Evolutionary conservation across 2,329 filamentous ascomycete species (phyloP), one percentile per base, ranked within the genome.

Genomic region (Sclerotinia glacialis): DNA sequence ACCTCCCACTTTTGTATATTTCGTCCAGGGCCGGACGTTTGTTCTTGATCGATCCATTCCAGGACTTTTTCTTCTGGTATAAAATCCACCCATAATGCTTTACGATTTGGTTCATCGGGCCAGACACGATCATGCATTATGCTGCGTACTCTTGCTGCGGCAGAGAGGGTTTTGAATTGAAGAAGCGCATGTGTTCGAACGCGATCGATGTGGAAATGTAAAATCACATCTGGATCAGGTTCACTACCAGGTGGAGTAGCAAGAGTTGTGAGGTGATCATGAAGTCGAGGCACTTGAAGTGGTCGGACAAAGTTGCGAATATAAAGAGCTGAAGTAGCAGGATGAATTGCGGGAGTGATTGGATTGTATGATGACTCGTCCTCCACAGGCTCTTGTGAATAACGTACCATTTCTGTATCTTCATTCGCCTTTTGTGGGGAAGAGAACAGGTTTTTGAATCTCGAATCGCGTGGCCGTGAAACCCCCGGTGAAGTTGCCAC

Each of bases 271-370:
- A 98, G 82, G 74, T 97, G 87, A 1, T 84, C 82, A 72, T 85
- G 86, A 1, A 98, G 84, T 23, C 82, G 81, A 34, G 82, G 80
- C 0, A 87, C 84, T 67, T 92, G 89, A 28, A 98, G 82, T 12
- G 95, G 93, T 56, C 94, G 89, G 86, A 96, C 93, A 65, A 98
- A 86, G 74, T 97, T 89, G 77, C 89, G 89, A 72, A 98, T 95
- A 79, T 97, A 98, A 56, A 98, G 81, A 21, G 91, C 89, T 42
- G 86, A 79, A 3, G 93, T 94, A 6, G 89, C 87, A 28, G 86
- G 84, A 76, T 95, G 91, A 46, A 88, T 78, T 0, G 91, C 83
- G 8, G 89, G 87, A 34, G 79, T 75, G 21, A 83, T 78, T 26
- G 66, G 65, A 53, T 72, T 70, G 61, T 76, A 76, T 52, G 69